Evolutionary conservation across 208 protist species (phyloP), one percentile per base, ranked within the genome.

Genomic region (Acanthamoeba castellanii): DNA sequence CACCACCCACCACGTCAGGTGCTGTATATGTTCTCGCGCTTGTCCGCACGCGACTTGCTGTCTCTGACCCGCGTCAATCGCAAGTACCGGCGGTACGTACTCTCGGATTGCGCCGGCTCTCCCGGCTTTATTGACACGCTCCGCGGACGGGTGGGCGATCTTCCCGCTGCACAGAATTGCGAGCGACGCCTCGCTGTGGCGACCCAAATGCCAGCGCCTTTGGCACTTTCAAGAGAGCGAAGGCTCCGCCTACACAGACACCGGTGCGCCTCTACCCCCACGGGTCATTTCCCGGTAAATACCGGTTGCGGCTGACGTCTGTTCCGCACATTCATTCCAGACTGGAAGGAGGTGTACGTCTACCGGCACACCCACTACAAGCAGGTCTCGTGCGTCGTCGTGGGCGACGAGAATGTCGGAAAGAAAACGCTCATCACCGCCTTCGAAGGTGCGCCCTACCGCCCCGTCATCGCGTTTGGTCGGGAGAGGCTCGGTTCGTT

Each of bases 311-410:
- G 59, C 59, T 52, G 13, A 42, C 74, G 14, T 52, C 22, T 84
- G 18, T n/a, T 37, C 74, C 3, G 25, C 25, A 34, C 22, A 11
- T 55, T 18, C 50, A 11, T 55, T 55, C 50, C 16, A 92, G 87
- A 92, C 45, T 92, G 87, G 87, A 92, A 74, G 66, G 59, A 92
- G 47, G 66, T 92, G 30, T 92, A 92, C 45, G 1, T 92, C 18
- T 74, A 92, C 34, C 57, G 87, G 30, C n/a, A 76, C 34, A 59
- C 55, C 2, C 66, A 57, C 87, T 92, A 92, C 87, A 92, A 92
- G 59, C 87, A 92, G 18, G 66, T 92, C 25, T 76, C 87, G 0
- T 92, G 87, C 87, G 57, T 74, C 25, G 37, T 92, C 9, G 59
- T 92, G 32, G 87, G 87, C 34, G 45, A 76, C 22, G 11, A 13